Conservation (phyloP, 1,284 basidiomycete species). For the Schizopora paradoxa region DNA sequence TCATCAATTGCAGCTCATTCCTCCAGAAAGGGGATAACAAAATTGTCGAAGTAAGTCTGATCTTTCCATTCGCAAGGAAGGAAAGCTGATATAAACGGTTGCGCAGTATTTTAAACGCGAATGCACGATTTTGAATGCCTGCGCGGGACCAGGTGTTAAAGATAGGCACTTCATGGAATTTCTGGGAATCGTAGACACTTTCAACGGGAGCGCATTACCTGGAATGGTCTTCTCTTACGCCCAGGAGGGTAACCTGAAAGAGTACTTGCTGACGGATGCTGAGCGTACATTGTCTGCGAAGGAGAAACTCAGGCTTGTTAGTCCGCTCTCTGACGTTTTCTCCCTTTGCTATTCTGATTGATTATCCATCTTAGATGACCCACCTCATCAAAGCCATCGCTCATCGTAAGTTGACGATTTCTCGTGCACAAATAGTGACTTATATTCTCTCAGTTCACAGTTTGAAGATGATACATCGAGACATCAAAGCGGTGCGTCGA, state of each 20-base stretch:
- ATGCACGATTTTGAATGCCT: neutral
- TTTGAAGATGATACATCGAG: slow-evolving; percentile 4
- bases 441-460: neutral
- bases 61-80: too few species aligned
- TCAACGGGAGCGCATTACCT: neutral
- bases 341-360: neutral
- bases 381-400: neutral
- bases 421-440: neutral
- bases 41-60: too few species aligned
- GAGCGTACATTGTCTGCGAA: neutral
- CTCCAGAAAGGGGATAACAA: too few species aligned
- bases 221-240: neutral
- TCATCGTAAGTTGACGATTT: neutral
- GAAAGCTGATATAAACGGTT: too few species aligned
- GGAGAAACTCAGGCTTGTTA: neutral
- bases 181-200: neutral
- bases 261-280: neutral
- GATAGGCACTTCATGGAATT: neutral
- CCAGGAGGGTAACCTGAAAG: neutral
- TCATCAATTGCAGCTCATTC: too few species aligned
- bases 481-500: slow-evolving; percentile 9
- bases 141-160: too few species aligned
- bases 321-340: neutral
- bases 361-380: neutral
- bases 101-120: slow-evolving; percentile 10